Evolutionary conservation across 192 early-diverging fungal genomes (phyloP), one percentile per base, ranked within the genome.

Genomic region (Kickxella alabastrina): DNA sequence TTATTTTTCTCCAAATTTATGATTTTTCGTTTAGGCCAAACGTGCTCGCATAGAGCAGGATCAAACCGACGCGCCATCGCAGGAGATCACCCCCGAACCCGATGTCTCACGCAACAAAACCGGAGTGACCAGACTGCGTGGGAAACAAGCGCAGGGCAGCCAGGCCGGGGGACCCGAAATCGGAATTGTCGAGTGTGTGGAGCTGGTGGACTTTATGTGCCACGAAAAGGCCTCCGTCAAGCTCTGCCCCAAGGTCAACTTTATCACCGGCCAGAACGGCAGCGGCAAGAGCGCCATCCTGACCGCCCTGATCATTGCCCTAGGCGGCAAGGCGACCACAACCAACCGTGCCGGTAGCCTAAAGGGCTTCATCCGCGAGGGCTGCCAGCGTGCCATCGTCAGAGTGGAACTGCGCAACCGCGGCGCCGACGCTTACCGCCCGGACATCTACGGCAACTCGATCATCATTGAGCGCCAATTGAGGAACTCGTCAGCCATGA

Each of bases 251-350:
- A 87, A 90, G 42, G 84, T 99, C 44, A 97, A 99, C 70, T 99
- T 99, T 71, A 85, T 99, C 27, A 90, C 92, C 44, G 96, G 96
- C 10, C 92, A 96, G 52, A 98, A 97, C 62, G 96, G 94, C 46
- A 91, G 87, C 64, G 96, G 96, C n/a, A 99, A 99, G 68, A 90
- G 87, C 62, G 93, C 95, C 24, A 90, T 97, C 45, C 72, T 99
- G 26, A 95, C 93, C 0, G 95, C 83, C 9, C 80, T 99, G 6
- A 87, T 83, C 5, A 80, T 99, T 37, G 88, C 86, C n/a, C 79
- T 99, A 23, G 96, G 96, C 45, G 96, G 89, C 28, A 92, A 90
- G 55, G 91, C 95, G 0, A 83, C 68, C 14, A 40, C 78, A n/a
- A 97, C 96, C 13, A 91, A 94, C 50, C 84, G 96, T 22, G 94